Base-by-base conservation (phyloP, 805 yeast species). In the Nakazawaea wyomingensis region DNA sequence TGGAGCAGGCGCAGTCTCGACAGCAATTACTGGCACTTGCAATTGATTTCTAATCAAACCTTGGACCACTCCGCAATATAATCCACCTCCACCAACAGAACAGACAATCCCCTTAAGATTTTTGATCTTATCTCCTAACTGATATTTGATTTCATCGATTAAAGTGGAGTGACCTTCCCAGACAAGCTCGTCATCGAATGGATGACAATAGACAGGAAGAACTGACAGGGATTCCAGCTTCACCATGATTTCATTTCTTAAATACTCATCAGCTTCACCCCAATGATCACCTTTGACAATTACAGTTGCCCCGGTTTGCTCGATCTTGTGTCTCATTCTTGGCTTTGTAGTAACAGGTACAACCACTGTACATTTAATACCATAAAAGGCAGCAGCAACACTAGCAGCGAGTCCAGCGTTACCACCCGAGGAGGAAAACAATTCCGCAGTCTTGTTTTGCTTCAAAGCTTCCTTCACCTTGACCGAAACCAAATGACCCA, bases 1-100 rank as follows among this genome's bases (percentile, higher is more conserved):
- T 9, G 82, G 80, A 11, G 81, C 79, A 17, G 80, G 81, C n/a
- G 57, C 62, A 0, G 88, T 79, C 54, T 82, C 89, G 3, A 80
- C 71, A 13, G 74, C 73, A 14, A 72, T 50, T 4, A 75, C 60
- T 46, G 74, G 64, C 49, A 65, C 59, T 18, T 59, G 53, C 29
- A 66, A 41, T 3, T 58, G 55, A 49, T 68, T 51, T 31, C 58
- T 56, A 35, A 58, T 48, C 41, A 76, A 53, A 0, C 81, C 82
- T 38, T 61, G 52, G 44, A 68, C 65, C 2, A 76, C 57, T 4
- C 82, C 81, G 50, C 72, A 71, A 58, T 73, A 75, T 20, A 76
- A 59, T 0, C 81, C 81, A 13, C 81, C 81, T 6, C 81, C 82
- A 5, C 81, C 81, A 35, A 74, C 69, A 18, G 79, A 74, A 52